Evolutionary conservation across 2,329 filamentous ascomycete species (phyloP), one percentile per base, ranked within the genome.

Genomic region (Coniochaeta prunicola): DNA sequence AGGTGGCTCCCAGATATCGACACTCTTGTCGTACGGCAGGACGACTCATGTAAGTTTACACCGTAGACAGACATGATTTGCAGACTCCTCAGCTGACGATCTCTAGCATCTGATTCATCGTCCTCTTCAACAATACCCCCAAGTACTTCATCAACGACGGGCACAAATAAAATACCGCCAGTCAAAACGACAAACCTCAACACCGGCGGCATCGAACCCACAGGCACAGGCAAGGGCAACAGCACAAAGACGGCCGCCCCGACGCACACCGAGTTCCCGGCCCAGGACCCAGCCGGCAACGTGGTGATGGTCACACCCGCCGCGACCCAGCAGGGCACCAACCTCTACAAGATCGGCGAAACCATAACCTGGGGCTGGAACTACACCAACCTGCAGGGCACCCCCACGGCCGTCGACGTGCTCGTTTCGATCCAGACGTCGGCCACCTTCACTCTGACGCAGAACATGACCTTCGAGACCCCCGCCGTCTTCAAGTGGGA

Each of bases 341-440:
- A 79, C 60, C 76, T 85, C 42, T 86, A 82, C 77, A 83, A 83
- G 67, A 83, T 87, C 61, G 80, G 82, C 61, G 79, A 86, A 66
- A 75, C 75, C 50, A 74, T 86, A 48, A 87, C 83, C 15, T 84
- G 82, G 71, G 78, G 73, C 53, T 88, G 84, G 84, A 87, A 87
- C 72, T 88, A 87, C 74, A 88, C 85, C 3, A 80, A 79, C 50
- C 70, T 88, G 31, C 74, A 77, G 58, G 82, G 74, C 28, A 80
- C 76, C 1, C 85, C 85, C 1, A 84, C 81, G 3, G 84, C 83
- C 42, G 67, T 88, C 59, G 83, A 88, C 63, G 74, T 88, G 15
- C 69, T 86, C 59, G 75, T 84, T 34, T 82, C 80, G 63, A 85
- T 81, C 74, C 79, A 79, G 42, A 69, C 69, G 8, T 70, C 75